Evolutionary conservation across 2,329 filamentous ascomycete genomes (phyloP).

Genomic region (Nectriaceae sp.): DNA sequence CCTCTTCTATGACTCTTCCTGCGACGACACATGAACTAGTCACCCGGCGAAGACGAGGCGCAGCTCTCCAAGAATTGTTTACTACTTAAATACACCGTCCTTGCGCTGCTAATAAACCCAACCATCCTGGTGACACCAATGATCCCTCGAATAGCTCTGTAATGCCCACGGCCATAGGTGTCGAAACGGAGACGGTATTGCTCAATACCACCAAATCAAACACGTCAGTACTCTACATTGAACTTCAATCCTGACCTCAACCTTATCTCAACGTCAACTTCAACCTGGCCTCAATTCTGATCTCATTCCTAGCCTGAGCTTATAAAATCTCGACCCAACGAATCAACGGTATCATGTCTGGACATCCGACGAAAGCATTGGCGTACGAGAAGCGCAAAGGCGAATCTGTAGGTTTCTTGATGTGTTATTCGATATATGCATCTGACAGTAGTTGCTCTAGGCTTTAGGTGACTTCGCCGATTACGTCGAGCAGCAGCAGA

Average conservation of each 20-base stretch:
- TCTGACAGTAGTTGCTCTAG: constrained; percentile 36
- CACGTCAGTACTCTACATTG: too few species aligned
- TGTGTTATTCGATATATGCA: not conserved
- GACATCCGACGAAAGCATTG: constrained; percentile 60
- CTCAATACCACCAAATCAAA: constrained; percentile 25
- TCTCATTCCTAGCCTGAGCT: too few species aligned
- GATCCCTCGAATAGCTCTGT: constrained; percentile 29
- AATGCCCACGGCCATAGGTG: too few species aligned
- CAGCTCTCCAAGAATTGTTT: constrained; percentile 11
- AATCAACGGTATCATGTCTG: too few species aligned
- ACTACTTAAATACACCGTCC: too few species aligned
- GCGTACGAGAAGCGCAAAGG: constrained; percentile 82
- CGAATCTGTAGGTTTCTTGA: constrained; percentile 65
- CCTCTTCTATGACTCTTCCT: constrained; percentile 29
- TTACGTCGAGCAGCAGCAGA: constrained; percentile 94
- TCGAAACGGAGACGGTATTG: too few species aligned
- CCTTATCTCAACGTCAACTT: too few species aligned
- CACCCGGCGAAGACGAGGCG: constrained; percentile 25
- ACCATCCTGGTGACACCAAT: constrained; percentile 27
- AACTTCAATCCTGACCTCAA: too few species aligned
- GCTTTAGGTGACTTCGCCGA: constrained; percentile 96
- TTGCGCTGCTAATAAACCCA: too few species aligned
- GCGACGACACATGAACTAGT: constrained; percentile 15
- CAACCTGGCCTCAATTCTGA: too few species aligned
- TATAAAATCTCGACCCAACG: constrained; percentile 2